Evolutionary conservation across 306 rosid genomes (phyloP), one percentile per base, ranked within the genome.

Genomic region (Betula pendula): DNA sequence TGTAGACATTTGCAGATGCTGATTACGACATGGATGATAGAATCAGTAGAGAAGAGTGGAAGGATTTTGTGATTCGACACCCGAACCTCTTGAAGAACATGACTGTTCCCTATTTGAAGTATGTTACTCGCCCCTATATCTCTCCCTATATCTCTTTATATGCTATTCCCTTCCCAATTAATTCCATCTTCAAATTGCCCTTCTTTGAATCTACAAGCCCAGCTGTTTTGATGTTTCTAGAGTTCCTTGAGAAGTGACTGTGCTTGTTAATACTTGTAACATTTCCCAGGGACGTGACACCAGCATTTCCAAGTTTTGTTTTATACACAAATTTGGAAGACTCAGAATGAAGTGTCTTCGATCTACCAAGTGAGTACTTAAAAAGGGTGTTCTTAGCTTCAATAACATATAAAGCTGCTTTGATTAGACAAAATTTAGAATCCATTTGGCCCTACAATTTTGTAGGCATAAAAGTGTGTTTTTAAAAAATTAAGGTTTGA

Each of bases 41-140:
- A 88, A 90, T 94, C 81, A 84, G 75, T 53, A 87, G 79, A 72
- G 89, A 91, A 82, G 97, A 91, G 47, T 91, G 98, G 98, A 89
- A 82, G 80, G 87, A 71, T 71, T 90, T 87, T 77, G 98, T 80
- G 53, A 47, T 51, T 58, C 73, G 68, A 80, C 73, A 89, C 81
- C 97, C 98, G 70, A 75, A 81, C 5, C 85, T 89, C 50, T 82
- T 91, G 87, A 90, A 76, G 81, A 88, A 89, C 85, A 94, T 94
- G 98, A 94, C 97, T 38, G 96, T 94, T 81, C 91, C 98, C 80
- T 88, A 89, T 78, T 74, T 94, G 78, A 91, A 86, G 98, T 94
- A 89, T 38, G 88, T 47, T 70, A 66, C 76, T 48, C 70, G 58
- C 70, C 73, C 47, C n/a, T n/a, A n/a, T n/a, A n/a, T n/a, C n/a